Evolutionary conservation across 169 alveolate species (phyloP), one percentile per base, ranked within the genome.

Genomic region (Plasmodium coatneyi): DNA sequence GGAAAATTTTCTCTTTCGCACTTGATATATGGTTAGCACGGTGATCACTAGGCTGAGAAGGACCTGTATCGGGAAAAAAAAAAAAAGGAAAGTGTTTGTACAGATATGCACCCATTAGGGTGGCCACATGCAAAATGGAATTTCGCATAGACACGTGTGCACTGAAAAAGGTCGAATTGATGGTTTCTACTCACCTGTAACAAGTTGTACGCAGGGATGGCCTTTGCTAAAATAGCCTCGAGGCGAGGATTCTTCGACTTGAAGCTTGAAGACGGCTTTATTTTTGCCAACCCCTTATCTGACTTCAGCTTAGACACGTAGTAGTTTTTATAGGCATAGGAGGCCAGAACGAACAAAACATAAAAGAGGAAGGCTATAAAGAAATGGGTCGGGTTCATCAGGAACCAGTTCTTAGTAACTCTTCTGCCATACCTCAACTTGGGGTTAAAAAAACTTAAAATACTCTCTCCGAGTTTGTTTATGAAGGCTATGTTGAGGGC

Each of bases 371-470:
- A 74, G 19, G 39, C 92, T 39, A 84, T 49, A 84, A 84, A 84
- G 66, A 84, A 84, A 43, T 71, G 92, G 28, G 92, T 71, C 1
- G 92, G 92, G 36, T 72, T 84, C 84, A 84, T 49, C 30, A 84
- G 5, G n/a, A 84, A 84, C 92, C 92, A 84, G 46, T 84, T 54
- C 28, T 52, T 84, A 0, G 92, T 84, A 25, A 84, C 52, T 49
- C 92, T 84, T 30, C 84, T 84, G 49, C 79, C 92, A 46, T 72
- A 60, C 41, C 74, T 84, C 43, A 84, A 66, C 32, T 34, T 28
- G 28, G 92, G 84, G 16, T 84, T 84, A 34, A 84, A 84, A 76
- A 72, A 84, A 19, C 46, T 72, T 28, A 84, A 84, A 84, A 84
- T 66, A 12, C 14, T 84, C 14, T 84, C 92, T 28, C 83, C 83